Percentiles rank a stretch among this genome's conserved stretches.
Evolutionary conservation across 176 grass and related monocot species (phyloP).

Genomic region (Raddia guianensis): DNA sequence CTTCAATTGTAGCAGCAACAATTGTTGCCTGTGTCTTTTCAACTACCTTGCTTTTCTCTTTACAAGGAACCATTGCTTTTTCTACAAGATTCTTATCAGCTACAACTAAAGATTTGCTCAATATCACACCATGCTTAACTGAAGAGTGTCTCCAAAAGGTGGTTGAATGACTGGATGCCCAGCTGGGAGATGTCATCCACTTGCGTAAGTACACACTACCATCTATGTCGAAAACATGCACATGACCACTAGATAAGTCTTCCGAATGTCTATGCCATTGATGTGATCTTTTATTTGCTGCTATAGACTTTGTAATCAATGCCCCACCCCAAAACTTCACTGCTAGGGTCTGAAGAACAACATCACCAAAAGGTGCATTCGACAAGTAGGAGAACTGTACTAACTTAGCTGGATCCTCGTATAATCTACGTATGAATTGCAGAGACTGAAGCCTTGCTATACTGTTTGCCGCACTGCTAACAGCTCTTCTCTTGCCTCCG

Average conservation of each 20-base stretch:
- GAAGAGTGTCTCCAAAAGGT: conserved; percentile 84
- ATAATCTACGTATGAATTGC: conserved; percentile 82
- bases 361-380: conserved; percentile 68
- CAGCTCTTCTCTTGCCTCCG: conserved; percentile 78
- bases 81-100: conserved; percentile 83
- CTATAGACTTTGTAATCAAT: conserved; percentile 60
- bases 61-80: conserved; percentile 70
- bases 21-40: conserved; percentile 88
- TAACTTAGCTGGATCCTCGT: conserved; percentile 83
- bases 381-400: conserved; percentile 85
- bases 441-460: conserved; percentile 94
- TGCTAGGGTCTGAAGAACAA: conserved; percentile 89
- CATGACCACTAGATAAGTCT: conserved; percentile 47
- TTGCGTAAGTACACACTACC: conserved; percentile 86
- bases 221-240: conserved; percentile 77
- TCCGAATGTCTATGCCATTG: conserved; percentile 66
- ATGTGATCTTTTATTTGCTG: conserved; percentile 42
- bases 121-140: conserved; percentile 70
- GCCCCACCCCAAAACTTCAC: conserved; percentile 89
- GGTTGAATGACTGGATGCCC: conserved; percentile 66
- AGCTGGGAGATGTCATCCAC: conserved; percentile 89
- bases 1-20: conserved; percentile 93
- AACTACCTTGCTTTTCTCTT: conserved; percentile 78
- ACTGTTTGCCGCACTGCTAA: conserved; percentile 72
- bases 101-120: conserved; percentile 91